phyloP scores from a whole-genome alignment of 164 flowering plant genomes.

The Berberis thunbergii region DNA sequence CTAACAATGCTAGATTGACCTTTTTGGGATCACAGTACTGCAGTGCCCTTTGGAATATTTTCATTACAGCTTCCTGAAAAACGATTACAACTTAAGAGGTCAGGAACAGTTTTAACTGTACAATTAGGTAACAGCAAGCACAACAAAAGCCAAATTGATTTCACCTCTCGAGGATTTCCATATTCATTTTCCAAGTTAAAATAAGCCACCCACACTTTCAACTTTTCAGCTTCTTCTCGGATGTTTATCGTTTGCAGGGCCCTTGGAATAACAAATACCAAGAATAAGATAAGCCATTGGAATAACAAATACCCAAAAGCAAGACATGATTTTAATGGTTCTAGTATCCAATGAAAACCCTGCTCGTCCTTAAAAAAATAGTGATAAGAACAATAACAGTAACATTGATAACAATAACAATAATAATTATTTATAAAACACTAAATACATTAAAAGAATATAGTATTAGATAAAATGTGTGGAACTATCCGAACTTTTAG shows the following conservation, averaged over 20 bases:
- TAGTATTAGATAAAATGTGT: no score
- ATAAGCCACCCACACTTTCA: conserved; percentile 86
- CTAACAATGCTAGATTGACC: conserved; percentile 62
- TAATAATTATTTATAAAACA: no score
- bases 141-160: background rate
- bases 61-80: conserved; percentile 70
- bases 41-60: conserved; percentile 69
- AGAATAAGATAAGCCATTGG: background rate
- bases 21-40: conserved; percentile 81
- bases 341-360: no score
- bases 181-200: conserved; percentile 78
- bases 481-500: no score
- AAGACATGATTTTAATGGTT: background rate
- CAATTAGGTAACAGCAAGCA: background rate
- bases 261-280: conserved; percentile 27
- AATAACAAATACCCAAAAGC: background rate
- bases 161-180: conserved; percentile 85
- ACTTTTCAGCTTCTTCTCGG: conserved; percentile 79
- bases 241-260: conserved; percentile 82
- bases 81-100: background rate
- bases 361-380: no score
- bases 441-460: no score
- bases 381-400: no score
- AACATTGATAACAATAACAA: no score
- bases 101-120: background rate